Evolutionary conservation across 2,329 filamentous ascomycete genomes (phyloP).

Genomic region (Xylogone sp.): DNA sequence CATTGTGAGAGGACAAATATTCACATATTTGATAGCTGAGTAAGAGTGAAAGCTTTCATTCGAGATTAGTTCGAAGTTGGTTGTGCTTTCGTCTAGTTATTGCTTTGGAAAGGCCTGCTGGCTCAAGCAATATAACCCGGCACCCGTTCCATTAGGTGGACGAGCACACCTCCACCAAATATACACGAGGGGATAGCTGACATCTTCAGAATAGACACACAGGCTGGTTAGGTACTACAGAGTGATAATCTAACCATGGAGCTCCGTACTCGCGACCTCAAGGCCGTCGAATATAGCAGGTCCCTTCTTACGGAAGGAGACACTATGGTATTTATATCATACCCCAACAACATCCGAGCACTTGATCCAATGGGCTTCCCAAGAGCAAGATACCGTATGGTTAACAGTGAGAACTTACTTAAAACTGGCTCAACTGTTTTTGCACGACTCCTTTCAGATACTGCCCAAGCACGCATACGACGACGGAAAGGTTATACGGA

Average conservation of each 20-base stretch:
- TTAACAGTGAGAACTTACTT: slow-evolving; percentile 43
- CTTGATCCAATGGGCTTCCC: slow-evolving; percentile 20
- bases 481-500: slow-evolving; percentile 26
- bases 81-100: background rate
- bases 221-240: too few relatives aligned
- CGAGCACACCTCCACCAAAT: too few relatives aligned
- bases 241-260: background rate
- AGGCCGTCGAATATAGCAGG: slow-evolving; percentile 14
- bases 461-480: slow-evolving; percentile 37
- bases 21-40: background rate
- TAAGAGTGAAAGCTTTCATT: too few relatives aligned
- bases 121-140: background rate
- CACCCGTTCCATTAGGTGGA: too few relatives aligned
- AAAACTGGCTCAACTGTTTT: slow-evolving; percentile 45
- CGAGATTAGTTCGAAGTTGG: too few relatives aligned
- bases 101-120: background rate
- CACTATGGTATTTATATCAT: slow-evolving; percentile 38
- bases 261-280: slow-evolving; percentile 8
- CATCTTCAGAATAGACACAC: too few relatives aligned
- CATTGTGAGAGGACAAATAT: background rate
- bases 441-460: slow-evolving; percentile 38
- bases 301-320: slow-evolving; percentile 31
- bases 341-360: slow-evolving; percentile 25
- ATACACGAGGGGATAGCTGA: background rate
- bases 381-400: slow-evolving; percentile 34